A percentile compares a stretch with the other conserved stretches of the same genome.
Evolutionary conservation across 768 basidiomycete genomes (phyloP).

Genomic region (Suillus placidus): DNA sequence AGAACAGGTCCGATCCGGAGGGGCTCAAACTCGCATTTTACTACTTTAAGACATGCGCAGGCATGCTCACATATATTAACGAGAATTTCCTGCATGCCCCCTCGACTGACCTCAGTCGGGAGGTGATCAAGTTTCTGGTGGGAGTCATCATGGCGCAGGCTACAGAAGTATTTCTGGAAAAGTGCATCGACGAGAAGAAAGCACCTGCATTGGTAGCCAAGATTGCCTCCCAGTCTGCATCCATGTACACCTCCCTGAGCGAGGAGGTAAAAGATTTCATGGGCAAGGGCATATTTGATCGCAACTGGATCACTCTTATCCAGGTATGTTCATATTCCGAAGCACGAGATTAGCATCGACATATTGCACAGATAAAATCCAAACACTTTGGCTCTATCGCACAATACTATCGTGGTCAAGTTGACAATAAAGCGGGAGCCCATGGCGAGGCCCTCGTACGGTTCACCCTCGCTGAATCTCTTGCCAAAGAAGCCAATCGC

Average conservation of each 20-base stretch:
- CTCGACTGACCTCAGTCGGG: slow-evolving; percentile 89
- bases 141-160: slow-evolving; percentile 91
- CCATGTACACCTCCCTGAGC: slow-evolving; percentile 76
- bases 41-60: slow-evolving; percentile 86
- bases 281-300: slow-evolving; percentile 93
- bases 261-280: slow-evolving; percentile 97
- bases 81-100: slow-evolving; percentile 99
- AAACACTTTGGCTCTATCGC: slow-evolving; percentile 87
- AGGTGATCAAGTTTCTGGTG: slow-evolving; percentile 92
- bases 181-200: slow-evolving; percentile 93
- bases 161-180: slow-evolving; percentile 95
- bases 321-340: slow-evolving; percentile 51
- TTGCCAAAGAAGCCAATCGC: slow-evolving; percentile 83
- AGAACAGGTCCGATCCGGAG: slow-evolving; percentile 87
- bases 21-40: slow-evolving; percentile 92
- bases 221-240: slow-evolving; percentile 81
- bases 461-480: slow-evolving; percentile 71
- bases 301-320: slow-evolving; percentile 89
- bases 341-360: not conserved
- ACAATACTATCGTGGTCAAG: slow-evolving; percentile 83
- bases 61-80: slow-evolving; percentile 98
- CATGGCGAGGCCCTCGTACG: slow-evolving; percentile 88
- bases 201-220: slow-evolving; percentile 74
- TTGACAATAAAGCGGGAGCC: slow-evolving; percentile 73
- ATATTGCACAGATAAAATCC: slow-evolving; percentile 70